Base-by-base conservation (phyloP, 805 yeast species). In the Lachancea fermentati region DNA sequence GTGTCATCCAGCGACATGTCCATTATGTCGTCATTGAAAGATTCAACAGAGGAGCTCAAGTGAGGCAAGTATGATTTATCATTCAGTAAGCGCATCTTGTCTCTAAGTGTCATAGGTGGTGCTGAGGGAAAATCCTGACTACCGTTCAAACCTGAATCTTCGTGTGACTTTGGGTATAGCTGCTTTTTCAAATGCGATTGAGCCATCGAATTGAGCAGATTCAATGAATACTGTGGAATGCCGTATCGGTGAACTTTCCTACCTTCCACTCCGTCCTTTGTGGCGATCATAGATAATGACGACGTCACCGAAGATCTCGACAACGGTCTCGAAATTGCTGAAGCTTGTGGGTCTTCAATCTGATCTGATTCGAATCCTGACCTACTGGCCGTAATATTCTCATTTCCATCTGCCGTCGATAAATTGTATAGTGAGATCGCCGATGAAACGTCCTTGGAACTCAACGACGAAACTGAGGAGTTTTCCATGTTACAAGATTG, bases 221-320 rank as follows among this genome's bases (percentile, higher is more conserved):
- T 59, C 39, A 65, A 45, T 1, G 71, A 64, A 41, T 66, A 66
- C 5, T 60, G 64, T 4, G 71, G 69, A 16, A 66, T 65, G 2
- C 68, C 71, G 8, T 47, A 39, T 34, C 79, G 62, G 49, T 70
- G 76, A 32, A 76, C 65, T 35, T 73, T 62, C 44, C 74, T 72
- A 4, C 88, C 88, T 53, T 81, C 85, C 3, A 80, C 58, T 0
- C 88, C 87, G 56, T 81, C 87, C 49, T 81, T 81, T 13, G 85
- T 79, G 16, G 87, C 87, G 4, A 82, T 79, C 30, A 81, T 78
- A 0, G 86, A 79, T n/a, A 81, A 55, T 25, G 84, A 81, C 1
- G 85, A 78, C 0, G 84, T 76, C 14, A 74, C 72, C 17, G 83
- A 76, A 34, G 73, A 72, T 36, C 85, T 68, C 0, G 85, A 79